A percentile compares a stretch with the other conserved stretches of the same genome.
These are phyloP conservation scores for Salix suchowensis DNA, from an alignment of 345 rosid species.

Conservation along the genomic window DNA sequence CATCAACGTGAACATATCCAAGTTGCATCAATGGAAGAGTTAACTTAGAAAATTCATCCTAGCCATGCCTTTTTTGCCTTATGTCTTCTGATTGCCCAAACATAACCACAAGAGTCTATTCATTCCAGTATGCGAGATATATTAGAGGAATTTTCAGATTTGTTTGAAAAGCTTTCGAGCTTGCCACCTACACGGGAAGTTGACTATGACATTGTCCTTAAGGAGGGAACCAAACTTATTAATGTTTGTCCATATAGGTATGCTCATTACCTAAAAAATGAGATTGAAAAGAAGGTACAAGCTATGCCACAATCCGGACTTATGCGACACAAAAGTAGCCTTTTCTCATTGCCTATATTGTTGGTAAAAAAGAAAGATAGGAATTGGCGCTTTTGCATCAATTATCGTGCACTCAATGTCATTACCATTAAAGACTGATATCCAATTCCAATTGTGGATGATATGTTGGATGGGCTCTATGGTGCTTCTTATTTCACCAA, in stretches of 20 bases:
- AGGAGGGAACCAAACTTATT: not conserved
- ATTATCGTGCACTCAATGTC: not conserved
- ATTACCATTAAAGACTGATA: not conserved
- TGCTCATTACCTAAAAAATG: not conserved
- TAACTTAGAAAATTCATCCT: not conserved
- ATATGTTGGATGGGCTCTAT: too few relatives aligned
- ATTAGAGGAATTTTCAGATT: conserved; percentile 1
- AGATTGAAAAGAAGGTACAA: not conserved
- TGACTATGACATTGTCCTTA: not conserved
- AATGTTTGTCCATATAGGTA: conserved; percentile 4
- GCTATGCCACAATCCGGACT: not conserved
- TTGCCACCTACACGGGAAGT: conserved; percentile 1
- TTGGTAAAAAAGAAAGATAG: not conserved
- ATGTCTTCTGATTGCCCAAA: not conserved
- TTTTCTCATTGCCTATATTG: not conserved
- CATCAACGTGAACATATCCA: too few relatives aligned
- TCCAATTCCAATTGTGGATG: not conserved
- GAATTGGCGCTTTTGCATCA: not conserved
- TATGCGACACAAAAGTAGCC: not conserved
- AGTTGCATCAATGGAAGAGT: not conserved
- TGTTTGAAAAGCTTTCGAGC: not conserved
- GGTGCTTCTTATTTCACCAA: too few relatives aligned
- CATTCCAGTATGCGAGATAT: not conserved
- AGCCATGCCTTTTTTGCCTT: not conserved
- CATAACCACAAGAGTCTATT: not conserved